Base-by-base conservation (phyloP, 345 rosid species). In the Pugionium dolabratum region DNA sequence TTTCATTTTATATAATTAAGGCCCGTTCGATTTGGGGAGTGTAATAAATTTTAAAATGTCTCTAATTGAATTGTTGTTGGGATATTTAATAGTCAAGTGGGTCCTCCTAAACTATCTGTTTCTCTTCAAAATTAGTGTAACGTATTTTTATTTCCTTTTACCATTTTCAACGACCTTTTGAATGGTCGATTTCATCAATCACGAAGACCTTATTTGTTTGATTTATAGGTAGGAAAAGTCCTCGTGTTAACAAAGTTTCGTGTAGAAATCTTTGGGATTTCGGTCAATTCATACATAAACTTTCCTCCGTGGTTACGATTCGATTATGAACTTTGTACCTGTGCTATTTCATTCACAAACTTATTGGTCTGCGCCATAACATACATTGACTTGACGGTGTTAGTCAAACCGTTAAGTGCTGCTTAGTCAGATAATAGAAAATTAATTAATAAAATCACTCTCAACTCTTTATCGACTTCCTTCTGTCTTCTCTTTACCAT, bases 191-290 rank as follows among this genome's bases (percentile, higher is more conserved):
- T 64, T 49, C 62, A 62, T 54, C 43, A 66, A 34, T 54, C 32
- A 54, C 62, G 54, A 66, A 54, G 70, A 66, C 8, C 35, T 44
- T 66, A 31, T 51, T 52, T 43, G 32, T 53, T 64, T 50, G 9
- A 52, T 29, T 64, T 53, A 11, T 32, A 43, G 5, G 29, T 27
- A 18, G 2, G 11, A 32, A 18, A 18, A 18, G 6, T 1, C 8
- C 61, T 11, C 70, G 54, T 66, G 70, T 18, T 18, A 18, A 18
- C 18, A 18, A 43, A 26, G 25, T 25, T 11, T 64, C 48, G 39
- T 37, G 39, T 7, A 37, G 9, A 48, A 50, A 63, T n/a, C n/a
- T n/a, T n/a, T n/a, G n/a, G n/a, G n/a, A n/a, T n/a, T n/a, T n/a
- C n/a, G n/a, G n/a, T n/a, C n/a, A n/a, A n/a, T n/a, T n/a, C n/a